Evolutionary conservation across 192 early-diverging fungal species (phyloP), one percentile per base, ranked within the genome.

Genomic region (Rhizoclosmatium sp.): DNA sequence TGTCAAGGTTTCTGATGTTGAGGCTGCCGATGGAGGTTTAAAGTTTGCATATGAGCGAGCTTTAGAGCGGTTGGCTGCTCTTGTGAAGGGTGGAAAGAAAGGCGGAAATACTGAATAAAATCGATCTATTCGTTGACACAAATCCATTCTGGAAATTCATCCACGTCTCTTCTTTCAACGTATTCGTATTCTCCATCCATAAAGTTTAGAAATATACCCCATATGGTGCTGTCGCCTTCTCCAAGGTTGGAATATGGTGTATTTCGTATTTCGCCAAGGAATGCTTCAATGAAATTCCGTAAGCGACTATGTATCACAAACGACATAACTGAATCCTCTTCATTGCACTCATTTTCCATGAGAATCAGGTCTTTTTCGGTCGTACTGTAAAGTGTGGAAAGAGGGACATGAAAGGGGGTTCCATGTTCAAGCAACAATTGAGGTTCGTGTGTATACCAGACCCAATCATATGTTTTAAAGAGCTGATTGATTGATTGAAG

Each of bases 1-100:
- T 19, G 65, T 83, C 3, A 76, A 68, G 47, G 82, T 78, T 51
- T n/a, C 16, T 16, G 49, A 45, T 45, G 70, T 73, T 9, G 71
- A 58, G 4, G 65, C 45, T 14, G 70, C 31, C 40, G 31, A 31
- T 31, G 21, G 61, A 44, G 21, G 58, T 45, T 39, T 75, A 19
- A 41, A 48, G 56, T 5, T 12, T 3, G 72, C 60, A n/a, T 75
- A 75, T 75, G 72, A 45, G 62, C 59, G 2, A 23, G 72, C 72
- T 10, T 40, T 75, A 2, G 59, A 45, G 12, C 23, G 62, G 41
- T 64, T 75, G n/a, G 31, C 72, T 10, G 5, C 9, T 2, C 16
- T 75, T 9, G 72, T 75, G 45, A 75, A 75, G 42, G 47, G 47
- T 42, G 14, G 21, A 65, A n/a, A 41, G 31, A n/a, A 23, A 65